A percentile compares a stretch with the other conserved stretches of the same genome.
phyloP scores from a whole-genome alignment of 2,329 filamentous ascomycete genomes.

The Stemphylium lycopersici region DNA sequence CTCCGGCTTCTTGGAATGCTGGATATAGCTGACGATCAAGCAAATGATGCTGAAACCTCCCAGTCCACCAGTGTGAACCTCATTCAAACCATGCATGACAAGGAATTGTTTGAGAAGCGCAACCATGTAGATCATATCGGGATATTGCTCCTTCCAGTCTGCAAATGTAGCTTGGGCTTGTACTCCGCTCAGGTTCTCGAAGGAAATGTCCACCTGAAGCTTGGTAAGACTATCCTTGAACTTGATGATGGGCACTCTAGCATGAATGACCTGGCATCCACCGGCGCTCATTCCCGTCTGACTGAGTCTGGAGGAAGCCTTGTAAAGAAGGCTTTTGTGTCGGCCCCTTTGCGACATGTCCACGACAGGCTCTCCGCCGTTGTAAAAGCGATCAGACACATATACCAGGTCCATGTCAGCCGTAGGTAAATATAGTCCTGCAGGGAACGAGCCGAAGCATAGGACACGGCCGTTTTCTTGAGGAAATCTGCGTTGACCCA shows the following conservation, averaged over 20 bases:
- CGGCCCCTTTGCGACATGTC: conserved; percentile 46
- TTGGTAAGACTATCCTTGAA: conserved; percentile 79
- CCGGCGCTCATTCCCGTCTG: conserved; percentile 59
- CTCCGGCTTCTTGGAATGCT: conserved; percentile 63
- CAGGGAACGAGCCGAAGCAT: conserved; percentile 93
- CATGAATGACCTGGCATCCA: conserved; percentile 69
- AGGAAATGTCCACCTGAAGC: conserved; percentile 89
- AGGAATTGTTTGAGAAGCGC: conserved; percentile 92
- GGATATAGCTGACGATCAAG: conserved; percentile 83
- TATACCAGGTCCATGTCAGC: conserved; percentile 95
- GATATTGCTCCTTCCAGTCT: conserved; percentile 78
- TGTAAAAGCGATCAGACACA: conserved; percentile 67
- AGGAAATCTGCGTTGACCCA: conserved; percentile 50
- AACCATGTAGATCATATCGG: conserved; percentile 84
- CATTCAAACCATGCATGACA: conserved; percentile 86
- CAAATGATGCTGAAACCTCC: conserved; percentile 95
- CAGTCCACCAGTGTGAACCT: conserved; percentile 87
- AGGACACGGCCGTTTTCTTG: conserved; percentile 63
- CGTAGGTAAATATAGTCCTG: conserved; percentile 74
- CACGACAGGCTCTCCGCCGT: conserved; percentile 54
- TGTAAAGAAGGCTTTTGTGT: conserved; percentile 64
- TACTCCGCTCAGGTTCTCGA: conserved; percentile 87
- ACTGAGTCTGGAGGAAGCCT: conserved; percentile 66
- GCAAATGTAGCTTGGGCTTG: conserved; percentile 80
- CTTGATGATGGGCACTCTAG: conserved; percentile 91